Base-by-base conservation (phyloP, 176 grass and related monocot species). In the Aegilops bicornis region DNA sequence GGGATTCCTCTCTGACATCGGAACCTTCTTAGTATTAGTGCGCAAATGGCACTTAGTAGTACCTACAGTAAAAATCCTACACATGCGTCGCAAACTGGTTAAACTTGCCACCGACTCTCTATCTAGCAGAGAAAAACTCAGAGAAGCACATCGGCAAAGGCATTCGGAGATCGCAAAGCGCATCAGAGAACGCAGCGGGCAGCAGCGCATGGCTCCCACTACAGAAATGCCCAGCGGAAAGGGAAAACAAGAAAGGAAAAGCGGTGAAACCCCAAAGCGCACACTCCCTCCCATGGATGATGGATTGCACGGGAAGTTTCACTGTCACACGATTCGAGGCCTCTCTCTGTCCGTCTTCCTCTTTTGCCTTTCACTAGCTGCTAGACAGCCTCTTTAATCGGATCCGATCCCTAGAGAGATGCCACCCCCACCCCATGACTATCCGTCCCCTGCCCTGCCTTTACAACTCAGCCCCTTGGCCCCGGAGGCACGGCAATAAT, bases 281-380 rank as follows among this genome's bases (percentile, higher is more conserved):
- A 72, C 50, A 72, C 15, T 16, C 47, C 13, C n/a, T 37, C 47
- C 61, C 14, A 64, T 25, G 74, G 73, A 48, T n/a, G n/a, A n/a
- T 22, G 79, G 22, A 84, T 73, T 69, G 67, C 59, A 37, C 31
- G 27, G 61, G 76, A 84, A 87, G 76, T 31, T 79, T 84, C 89
- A 60, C 32, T 5, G 42, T 23, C 56, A 40, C n/a, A 10, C 37
- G 64, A 33, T 20, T 45, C 69, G 35, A 42, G 31, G 37, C 29
- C 65, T 9, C 22, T 59, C 27, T 15, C 19, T 15, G 35, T 13
- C 20, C 42, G 16, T 11, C 77, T 47, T 69, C 12, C 29, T 85
- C 81, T 85, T 85, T 88, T 81, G 86, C 86, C 86, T 88, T 88
- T 81, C 82, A 63, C 63, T 80, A 87, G 61, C 80, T 54, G 81